phyloP scores from a whole-genome alignment of 2,329 filamentous ascomycete genomes.

The Cordyceps tenuipes region DNA sequence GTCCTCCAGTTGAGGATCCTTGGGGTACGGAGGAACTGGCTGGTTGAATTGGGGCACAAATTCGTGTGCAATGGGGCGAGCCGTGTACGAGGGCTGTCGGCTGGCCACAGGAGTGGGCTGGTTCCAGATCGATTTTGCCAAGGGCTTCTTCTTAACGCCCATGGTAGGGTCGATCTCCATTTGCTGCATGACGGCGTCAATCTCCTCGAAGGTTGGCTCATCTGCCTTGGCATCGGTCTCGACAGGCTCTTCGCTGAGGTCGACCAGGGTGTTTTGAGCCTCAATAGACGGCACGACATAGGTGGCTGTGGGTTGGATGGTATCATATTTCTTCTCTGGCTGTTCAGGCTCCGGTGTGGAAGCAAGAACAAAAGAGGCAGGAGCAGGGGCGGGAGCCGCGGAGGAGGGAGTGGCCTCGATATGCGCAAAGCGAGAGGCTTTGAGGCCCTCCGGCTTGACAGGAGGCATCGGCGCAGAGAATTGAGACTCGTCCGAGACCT shows the following conservation, averaged over 20 bases:
- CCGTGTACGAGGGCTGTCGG: slow-evolving; percentile 2
- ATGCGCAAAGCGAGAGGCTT: slow-evolving; percentile 35
- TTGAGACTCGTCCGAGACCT: slow-evolving; percentile 32
- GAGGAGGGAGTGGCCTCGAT: slow-evolving; percentile 18
- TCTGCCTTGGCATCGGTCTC: slow-evolving; percentile 20
- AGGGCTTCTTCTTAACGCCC: slow-evolving; percentile 56
- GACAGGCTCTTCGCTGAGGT: slow-evolving; percentile 16
- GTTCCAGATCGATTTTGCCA: slow-evolving; percentile 39
- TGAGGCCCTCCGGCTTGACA: slow-evolving; percentile 33
- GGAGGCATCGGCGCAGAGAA: slow-evolving; percentile 39
- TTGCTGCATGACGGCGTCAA: slow-evolving; percentile 87
- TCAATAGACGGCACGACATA: slow-evolving; percentile 12
- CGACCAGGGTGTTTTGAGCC: slow-evolving; percentile 14
- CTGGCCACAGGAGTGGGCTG: slow-evolving; percentile 31
- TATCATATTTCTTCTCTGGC: slow-evolving; percentile 14
- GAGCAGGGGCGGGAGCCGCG: too few relatives aligned
- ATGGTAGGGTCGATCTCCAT: slow-evolving; percentile 65
- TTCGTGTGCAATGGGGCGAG: not conserved
- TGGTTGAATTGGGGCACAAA: slow-evolving; percentile 7
- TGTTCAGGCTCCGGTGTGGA: slow-evolving; percentile 14
- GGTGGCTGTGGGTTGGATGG: not conserved
- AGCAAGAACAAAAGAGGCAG: not conserved
- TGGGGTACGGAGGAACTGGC: slow-evolving; percentile 1
- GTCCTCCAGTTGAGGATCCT: slow-evolving; percentile 44
- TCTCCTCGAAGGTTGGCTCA: slow-evolving; percentile 64